Conservation (phyloP, 2,329 filamentous ascomycete genomes). For the Xylariaceae sp. region DNA sequence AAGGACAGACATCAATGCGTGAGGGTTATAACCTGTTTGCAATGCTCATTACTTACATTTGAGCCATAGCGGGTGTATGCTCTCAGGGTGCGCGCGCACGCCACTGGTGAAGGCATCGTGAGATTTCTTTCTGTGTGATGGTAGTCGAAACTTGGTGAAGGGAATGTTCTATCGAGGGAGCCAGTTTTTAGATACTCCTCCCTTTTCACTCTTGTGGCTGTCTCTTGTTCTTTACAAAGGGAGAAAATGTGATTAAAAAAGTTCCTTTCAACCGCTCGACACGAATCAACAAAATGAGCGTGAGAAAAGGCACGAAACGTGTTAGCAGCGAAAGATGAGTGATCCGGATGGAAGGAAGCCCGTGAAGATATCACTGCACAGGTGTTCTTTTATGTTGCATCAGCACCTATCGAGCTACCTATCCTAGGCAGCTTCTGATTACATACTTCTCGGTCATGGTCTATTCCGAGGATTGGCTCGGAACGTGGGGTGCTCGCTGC, state of each 20-base stretch:
- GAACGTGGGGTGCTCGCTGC: too few relatives aligned
- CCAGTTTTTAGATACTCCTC: not conserved
- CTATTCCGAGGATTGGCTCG: too few relatives aligned
- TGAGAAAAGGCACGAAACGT: too few relatives aligned
- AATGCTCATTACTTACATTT: slow-evolving; percentile 41
- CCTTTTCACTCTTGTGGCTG: not conserved
- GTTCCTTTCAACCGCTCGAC: too few relatives aligned
- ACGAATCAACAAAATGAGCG: too few relatives aligned
- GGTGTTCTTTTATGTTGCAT: not conserved
- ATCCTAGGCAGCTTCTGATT: too few relatives aligned
- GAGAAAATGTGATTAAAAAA: too few relatives aligned
- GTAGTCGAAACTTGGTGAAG: not conserved
- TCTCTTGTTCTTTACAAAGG: not conserved
- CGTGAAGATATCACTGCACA: not conserved
- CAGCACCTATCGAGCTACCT: not conserved
- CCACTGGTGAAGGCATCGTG: slow-evolving; percentile 47
- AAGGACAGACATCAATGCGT: slow-evolving; percentile 14
- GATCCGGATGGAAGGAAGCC: not conserved
- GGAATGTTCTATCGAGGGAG: not conserved
- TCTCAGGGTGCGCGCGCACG: slow-evolving; percentile 47
- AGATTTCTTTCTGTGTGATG: not conserved
- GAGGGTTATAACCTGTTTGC: not conserved
- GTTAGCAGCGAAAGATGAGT: not conserved
- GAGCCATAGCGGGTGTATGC: slow-evolving; percentile 50
- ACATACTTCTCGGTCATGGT: too few relatives aligned